Evolutionary conservation across 345 rosid genomes (phyloP), one percentile per base, ranked within the genome.

Genomic region (Mallotus nudiflorus): DNA sequence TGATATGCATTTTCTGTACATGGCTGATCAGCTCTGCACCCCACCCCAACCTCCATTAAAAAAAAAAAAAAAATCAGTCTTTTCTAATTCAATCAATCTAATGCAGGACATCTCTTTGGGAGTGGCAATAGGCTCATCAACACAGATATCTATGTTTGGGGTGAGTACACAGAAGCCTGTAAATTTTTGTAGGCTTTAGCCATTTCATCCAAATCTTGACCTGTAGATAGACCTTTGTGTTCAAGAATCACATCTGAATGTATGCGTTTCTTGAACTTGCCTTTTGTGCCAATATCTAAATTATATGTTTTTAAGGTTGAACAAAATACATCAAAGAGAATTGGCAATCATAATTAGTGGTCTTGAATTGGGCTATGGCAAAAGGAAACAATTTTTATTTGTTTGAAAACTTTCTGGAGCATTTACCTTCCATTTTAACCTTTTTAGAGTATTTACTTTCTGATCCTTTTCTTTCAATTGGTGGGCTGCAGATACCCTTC

Each of bases 61-160:
- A 6, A 29, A 57, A 16, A 28, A 35, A 6, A 29, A 57, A 16
- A 28, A 35, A 25, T n/a, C 42, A 22, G 20, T 37, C n/a, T 55
- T 37, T 66, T 39, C 49, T 29, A 33, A 48, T 53, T 49, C 33
- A 2, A 54, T 65, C 52, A 42, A 31, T 66, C 42, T 63, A 33
- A 13, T 60, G 31, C 68, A 83, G 89, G 81, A 85, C 70, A 75
- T 85, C 70, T 76, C 85, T 28, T 53, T 85, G 55, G 84, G 83
- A 53, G 85, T 85, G 55, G 89, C 89, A 54, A 82, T 85, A 62
- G 86, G 89, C 50, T 85, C 89, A 40, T 85, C 85, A 44, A 85
- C 89, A 6, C 86, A 77, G 73, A 85, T 85, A 61, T 75, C 82
- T 20, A 85, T 85, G 85, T 85, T 85, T 66, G 81, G 73, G 83